These are phyloP conservation scores for Waltergamsia citrina DNA, from an alignment of 2,329 filamentous ascomycete genomes.

Conservation along the genomic window DNA sequence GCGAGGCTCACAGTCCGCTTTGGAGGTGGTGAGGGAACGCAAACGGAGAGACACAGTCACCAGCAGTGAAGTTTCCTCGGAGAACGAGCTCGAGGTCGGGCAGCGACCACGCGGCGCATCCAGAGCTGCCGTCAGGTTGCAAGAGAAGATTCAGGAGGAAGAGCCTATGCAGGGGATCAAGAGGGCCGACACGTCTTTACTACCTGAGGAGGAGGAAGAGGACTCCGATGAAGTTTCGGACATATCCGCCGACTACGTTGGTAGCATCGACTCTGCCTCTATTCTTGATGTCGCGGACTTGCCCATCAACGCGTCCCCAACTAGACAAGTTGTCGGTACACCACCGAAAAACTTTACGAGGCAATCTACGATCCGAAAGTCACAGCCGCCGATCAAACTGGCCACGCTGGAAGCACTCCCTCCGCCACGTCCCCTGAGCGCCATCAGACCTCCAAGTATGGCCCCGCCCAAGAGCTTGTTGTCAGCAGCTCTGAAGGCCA, in stretches of 20 bases:
- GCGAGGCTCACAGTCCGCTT: slow-evolving; percentile 61
- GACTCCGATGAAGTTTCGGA: slow-evolving; percentile 54
- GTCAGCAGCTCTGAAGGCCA: slow-evolving; percentile 63
- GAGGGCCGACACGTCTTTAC: slow-evolving; percentile 37
- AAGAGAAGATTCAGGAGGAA: slow-evolving; percentile 28
- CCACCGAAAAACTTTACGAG: slow-evolving; percentile 50
- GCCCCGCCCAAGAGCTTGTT: slow-evolving; percentile 61
- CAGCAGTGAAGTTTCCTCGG: slow-evolving; percentile 74
- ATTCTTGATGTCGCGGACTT: slow-evolving; percentile 58
- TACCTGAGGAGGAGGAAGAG: slow-evolving; percentile 49
- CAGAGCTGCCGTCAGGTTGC: slow-evolving; percentile 39
- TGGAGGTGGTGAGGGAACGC: slow-evolving; percentile 62
- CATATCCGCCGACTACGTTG: slow-evolving; percentile 55
- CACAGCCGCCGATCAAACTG: slow-evolving; percentile 44
- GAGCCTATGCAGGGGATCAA: slow-evolving; percentile 27
- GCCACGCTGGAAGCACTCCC: slow-evolving; percentile 57
- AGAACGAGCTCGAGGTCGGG: slow-evolving; percentile 66
- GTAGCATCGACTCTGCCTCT: slow-evolving; percentile 61
- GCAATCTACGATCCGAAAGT: slow-evolving; percentile 55
- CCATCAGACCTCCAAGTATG: slow-evolving; percentile 55
- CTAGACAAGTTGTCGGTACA: slow-evolving; percentile 52
- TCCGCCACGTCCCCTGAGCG: slow-evolving; percentile 58
- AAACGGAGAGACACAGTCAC: slow-evolving; percentile 68
- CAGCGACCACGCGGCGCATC: slow-evolving; percentile 55
- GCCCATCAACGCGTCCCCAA: slow-evolving; percentile 43